A percentile compares a stretch with the other conserved stretches of the same genome.
phyloP scores from a whole-genome alignment of 208 protist genomes.

The Leishmania turanica region DNA sequence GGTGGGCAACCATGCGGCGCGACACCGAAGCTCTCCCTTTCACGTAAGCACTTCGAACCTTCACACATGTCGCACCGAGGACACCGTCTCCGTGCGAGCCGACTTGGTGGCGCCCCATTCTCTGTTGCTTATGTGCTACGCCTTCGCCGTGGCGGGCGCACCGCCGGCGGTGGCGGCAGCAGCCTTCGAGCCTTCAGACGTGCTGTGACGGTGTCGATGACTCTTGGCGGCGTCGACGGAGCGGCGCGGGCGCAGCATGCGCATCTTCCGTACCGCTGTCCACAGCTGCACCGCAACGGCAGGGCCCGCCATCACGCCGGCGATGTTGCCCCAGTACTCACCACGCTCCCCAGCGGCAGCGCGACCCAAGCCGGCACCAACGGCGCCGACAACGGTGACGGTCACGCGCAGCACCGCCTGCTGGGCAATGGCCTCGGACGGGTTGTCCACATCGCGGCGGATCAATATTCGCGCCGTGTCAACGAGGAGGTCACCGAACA shows the following conservation, averaged over 20 bases:
- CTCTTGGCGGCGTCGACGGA: conserved; percentile 9
- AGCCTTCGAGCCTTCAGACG: neutral
- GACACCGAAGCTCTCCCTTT: neutral
- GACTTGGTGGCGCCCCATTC: neutral
- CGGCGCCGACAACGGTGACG: conserved; percentile 35
- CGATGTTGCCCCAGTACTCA: conserved; percentile 82
- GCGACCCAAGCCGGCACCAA: conserved; percentile 57
- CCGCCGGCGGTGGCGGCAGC: neutral
- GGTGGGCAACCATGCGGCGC: neutral
- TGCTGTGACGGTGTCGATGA: conserved; percentile 19
- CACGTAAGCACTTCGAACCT: neutral
- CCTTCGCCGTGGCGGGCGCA: neutral
- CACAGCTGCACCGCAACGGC: conserved; percentile 27
- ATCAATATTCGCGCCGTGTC: conserved; percentile 48
- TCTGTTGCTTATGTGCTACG: neutral
- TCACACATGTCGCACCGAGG: neutral
- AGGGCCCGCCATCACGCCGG: conserved; percentile 41
- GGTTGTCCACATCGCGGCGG: conserved; percentile 22
- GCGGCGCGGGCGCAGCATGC: conserved; percentile 20
- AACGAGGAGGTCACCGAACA: conserved; percentile 61
- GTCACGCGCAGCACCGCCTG: conserved; percentile 43
- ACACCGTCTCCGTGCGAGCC: neutral
- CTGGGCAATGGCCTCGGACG: conserved; percentile 18
- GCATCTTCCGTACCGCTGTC: conserved; percentile 17
- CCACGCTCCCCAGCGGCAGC: conserved; percentile 48